These are phyloP conservation scores for Acer saccharum DNA, from an alignment of 345 rosid genomes.

Conservation along the genomic window DNA sequence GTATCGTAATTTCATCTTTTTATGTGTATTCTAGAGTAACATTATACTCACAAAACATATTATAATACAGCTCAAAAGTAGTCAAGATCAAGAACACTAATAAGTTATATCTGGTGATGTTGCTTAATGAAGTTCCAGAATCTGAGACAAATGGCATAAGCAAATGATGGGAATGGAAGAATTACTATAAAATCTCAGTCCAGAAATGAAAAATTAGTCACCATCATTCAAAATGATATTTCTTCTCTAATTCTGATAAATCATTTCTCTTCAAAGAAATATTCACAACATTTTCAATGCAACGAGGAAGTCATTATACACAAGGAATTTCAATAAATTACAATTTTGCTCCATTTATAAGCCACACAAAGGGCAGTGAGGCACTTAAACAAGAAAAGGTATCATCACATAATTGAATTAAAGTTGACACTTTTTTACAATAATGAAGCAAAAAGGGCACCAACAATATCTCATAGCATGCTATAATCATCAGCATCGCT, in stretches of 20 bases:
- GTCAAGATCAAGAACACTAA: too few relatives aligned
- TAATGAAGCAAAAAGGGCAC: not conserved
- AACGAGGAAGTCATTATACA: conserved; percentile 3
- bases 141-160: not conserved
- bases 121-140: not conserved
- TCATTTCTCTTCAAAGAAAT: not conserved
- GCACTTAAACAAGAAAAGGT: conserved; percentile 1
- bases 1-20: too few relatives aligned
- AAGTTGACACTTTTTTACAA: not conserved
- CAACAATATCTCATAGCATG: conserved; percentile 34
- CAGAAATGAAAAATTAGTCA: not conserved
- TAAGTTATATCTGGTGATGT: not conserved
- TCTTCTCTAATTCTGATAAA: conserved; percentile 3
- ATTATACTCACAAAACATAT: too few relatives aligned
- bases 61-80: too few relatives aligned
- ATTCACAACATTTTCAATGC: not conserved
- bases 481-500: conserved; percentile 55
- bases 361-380: not conserved
- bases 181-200: not conserved
- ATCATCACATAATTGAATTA: conserved; percentile 1
- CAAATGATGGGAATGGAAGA: too few relatives aligned
- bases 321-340: conserved; percentile 9
- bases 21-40: too few relatives aligned
- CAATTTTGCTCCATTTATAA: not conserved
- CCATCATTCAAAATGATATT: not conserved